Conservation (phyloP, 73 alveolate species). For the Tetrahymena malaccensis region DNA sequence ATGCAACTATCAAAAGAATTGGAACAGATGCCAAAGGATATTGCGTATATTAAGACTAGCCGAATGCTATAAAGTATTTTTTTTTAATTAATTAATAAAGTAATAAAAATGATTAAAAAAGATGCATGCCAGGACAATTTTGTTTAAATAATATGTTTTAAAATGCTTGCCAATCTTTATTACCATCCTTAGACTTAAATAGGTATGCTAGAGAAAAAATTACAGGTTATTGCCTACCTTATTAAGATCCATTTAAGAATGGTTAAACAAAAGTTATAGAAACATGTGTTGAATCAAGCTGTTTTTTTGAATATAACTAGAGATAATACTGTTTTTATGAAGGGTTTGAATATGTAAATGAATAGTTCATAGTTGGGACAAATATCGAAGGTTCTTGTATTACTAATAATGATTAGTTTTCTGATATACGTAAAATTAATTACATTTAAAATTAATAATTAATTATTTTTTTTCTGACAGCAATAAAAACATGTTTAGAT, state of each 20-base stretch:
- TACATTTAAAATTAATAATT: too few species aligned
- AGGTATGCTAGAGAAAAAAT: neutral
- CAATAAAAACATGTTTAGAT: neutral
- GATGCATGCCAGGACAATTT: neutral
- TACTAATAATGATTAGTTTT: too few species aligned
- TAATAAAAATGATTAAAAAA: neutral
- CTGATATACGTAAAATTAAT: too few species aligned
- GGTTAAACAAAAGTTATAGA: neutral
- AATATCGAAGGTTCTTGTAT: neutral
- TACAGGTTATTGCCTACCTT: neutral
- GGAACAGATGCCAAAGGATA: neutral
- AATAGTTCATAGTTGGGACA: neutral
- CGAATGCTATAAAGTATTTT: neutral
- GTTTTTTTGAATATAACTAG: too few species aligned
- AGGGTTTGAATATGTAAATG: too few species aligned
- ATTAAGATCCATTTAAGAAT: neutral
- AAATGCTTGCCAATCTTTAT: neutral
- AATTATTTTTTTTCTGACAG: neutral
- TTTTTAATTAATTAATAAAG: neutral
- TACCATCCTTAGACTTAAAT: neutral
- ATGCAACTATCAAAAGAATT: neutral
- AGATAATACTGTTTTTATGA: too few species aligned
- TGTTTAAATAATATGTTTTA: neutral
- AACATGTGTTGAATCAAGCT: neutral
- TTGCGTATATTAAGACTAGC: neutral